These are phyloP conservation scores for Lachnellula suecica DNA, from an alignment of 2,329 filamentous ascomycete species.

Conservation along the genomic window DNA sequence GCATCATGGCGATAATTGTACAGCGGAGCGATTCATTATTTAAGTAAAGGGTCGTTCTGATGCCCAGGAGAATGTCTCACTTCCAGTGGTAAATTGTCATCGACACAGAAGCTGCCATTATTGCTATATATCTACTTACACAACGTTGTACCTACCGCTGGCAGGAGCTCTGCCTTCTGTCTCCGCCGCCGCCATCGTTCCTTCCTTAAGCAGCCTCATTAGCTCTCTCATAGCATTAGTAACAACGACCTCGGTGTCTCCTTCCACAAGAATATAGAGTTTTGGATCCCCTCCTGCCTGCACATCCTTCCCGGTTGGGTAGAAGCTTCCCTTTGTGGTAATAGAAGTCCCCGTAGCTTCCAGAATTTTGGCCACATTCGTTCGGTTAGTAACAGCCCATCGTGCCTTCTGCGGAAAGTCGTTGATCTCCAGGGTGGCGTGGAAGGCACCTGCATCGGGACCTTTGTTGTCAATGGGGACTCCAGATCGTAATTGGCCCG, in stretches of 20 bases:
- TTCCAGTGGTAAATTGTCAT: too few species aligned
- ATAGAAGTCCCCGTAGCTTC: conserved; percentile 94
- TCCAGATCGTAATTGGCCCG: conserved; percentile 84
- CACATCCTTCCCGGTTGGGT: conserved; percentile 78
- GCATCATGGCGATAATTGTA: too few species aligned
- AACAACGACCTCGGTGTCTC: conserved; percentile 91
- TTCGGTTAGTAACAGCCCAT: conserved; percentile 98
- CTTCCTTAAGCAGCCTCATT: conserved; percentile 84
- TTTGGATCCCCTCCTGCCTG: conserved; percentile 78
- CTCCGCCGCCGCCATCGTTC: conserved; percentile 84
- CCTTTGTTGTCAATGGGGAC: conserved; percentile 98
- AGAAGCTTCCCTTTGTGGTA: conserved; percentile 94
- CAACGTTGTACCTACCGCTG: conserved; percentile 83
- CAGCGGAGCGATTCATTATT: too few species aligned
- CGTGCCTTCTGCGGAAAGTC: conserved; percentile 98
- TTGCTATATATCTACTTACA: conserved; percentile 47
- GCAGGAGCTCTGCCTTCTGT: conserved; percentile 78
- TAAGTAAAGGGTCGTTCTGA: too few species aligned
- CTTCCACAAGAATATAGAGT: conserved; percentile 95
- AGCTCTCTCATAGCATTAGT: conserved; percentile 88
- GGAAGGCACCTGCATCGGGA: conserved; percentile 93
- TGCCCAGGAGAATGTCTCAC: background rate
- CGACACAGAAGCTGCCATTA: too few species aligned
- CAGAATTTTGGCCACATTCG: conserved; percentile 96
- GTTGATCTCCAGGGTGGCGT: conserved; percentile 97